Percentiles rank a stretch among this genome's conserved stretches.
Evolutionary conservation across 352 stramenopile genomes (phyloP).

Genomic region (Phytophthora cryptogea): DNA sequence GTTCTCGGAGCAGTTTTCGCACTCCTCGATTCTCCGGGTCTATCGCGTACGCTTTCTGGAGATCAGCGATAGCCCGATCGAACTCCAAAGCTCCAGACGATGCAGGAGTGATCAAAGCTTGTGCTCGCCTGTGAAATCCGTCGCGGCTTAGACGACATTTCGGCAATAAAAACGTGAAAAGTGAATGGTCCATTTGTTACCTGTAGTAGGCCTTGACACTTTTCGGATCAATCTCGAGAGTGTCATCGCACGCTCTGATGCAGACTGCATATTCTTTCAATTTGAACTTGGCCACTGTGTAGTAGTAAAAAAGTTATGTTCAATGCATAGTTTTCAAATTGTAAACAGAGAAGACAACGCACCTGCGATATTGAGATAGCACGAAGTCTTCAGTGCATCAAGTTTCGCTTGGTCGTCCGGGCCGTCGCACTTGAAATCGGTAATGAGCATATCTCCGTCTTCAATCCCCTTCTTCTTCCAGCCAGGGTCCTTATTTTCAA

Average conservation of each 20-base stretch:
- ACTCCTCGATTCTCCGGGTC: constrained; percentile 68
- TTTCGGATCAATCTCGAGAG: constrained; percentile 54
- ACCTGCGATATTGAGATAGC: constrained; percentile 87
- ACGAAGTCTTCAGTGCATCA: constrained; percentile 61
- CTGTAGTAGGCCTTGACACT: constrained; percentile 86
- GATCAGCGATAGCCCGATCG: constrained; percentile 68
- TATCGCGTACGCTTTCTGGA: constrained; percentile 68
- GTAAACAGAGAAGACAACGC: constrained; percentile 4
- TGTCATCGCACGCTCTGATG: constrained; percentile 73
- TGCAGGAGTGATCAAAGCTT: constrained; percentile 72
- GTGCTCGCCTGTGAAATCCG: constrained; percentile 48
- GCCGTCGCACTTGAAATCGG: constrained; percentile 60
- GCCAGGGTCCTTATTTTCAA: constrained; percentile 75
- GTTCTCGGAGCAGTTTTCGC: constrained; percentile 64
- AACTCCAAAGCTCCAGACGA: constrained; percentile 82
- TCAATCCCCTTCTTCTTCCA: constrained; percentile 91
- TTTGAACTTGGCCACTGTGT: constrained; percentile 77
- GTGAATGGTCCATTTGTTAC: constrained; percentile 15
- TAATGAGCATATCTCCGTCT: constrained; percentile 68
- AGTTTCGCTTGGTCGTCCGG: constrained; percentile 48
- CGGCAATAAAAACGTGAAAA: not conserved
- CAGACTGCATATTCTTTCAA: constrained; percentile 67
- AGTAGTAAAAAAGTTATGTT: not conserved
- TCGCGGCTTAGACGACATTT: not conserved
- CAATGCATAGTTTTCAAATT: not conserved